Evolutionary conservation across 129 eudicot genomes (phyloP).

Genomic region (Deinandra increscens): DNA sequence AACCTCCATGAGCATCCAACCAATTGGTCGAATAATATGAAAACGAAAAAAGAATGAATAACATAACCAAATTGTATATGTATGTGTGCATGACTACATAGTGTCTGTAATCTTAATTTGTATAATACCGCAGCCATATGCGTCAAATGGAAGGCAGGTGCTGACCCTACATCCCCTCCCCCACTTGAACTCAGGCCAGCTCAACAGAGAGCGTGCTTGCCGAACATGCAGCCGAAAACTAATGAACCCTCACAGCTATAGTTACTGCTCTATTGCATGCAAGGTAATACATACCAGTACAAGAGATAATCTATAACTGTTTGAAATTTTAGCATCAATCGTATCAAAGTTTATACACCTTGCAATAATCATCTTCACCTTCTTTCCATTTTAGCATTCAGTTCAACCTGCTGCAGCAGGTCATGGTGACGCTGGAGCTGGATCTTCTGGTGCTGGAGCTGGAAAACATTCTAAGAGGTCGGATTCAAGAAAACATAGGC

Average conservation of each 20-base stretch:
- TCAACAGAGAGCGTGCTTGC: not conserved
- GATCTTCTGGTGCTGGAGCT: too few species aligned
- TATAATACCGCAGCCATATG: constrained; percentile 48
- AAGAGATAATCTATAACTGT: not conserved
- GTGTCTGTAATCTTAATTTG: not conserved
- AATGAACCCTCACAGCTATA: not conserved
- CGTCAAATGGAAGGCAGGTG: constrained; percentile 30
- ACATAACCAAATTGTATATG: constrained; percentile 1
- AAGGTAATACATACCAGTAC: constrained; percentile 10
- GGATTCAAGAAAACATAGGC: not conserved
- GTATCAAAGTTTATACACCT: not conserved
- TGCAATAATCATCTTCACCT: not conserved
- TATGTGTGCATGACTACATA: not conserved
- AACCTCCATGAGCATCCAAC: not conserved
- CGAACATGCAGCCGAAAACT: constrained; percentile 2
- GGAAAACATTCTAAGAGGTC: not conserved
- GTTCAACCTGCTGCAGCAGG: not conserved
- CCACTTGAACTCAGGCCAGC: not conserved
- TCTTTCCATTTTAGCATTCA: not conserved
- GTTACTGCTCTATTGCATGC: constrained; percentile 20
- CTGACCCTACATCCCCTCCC: constrained; percentile 22
- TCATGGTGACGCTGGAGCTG: not conserved
- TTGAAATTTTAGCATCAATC: not conserved
- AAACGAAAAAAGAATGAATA: not conserved
- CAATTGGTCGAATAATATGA: not conserved